Conservation (phyloP, 1,284 basidiomycete species). For the Rhodotorula sp. region DNA sequence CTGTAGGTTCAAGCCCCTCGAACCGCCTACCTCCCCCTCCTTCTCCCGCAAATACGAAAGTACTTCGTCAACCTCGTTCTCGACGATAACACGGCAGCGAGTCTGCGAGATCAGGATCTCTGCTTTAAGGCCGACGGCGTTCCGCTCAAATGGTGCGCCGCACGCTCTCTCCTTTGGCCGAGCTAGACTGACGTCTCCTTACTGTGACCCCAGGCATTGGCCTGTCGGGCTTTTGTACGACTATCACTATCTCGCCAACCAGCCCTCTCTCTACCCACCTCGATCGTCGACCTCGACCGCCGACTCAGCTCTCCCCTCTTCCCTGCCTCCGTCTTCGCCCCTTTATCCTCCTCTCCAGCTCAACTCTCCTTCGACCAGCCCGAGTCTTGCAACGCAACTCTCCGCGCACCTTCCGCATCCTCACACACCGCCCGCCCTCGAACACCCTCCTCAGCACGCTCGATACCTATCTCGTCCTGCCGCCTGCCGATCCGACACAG, state of each 20-base stretch:
- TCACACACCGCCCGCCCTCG: no score
- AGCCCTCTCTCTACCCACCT: no score
- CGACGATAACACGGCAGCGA: conserved; percentile 66
- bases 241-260: no score
- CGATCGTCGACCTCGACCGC: no score
- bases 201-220: conserved; percentile 94
- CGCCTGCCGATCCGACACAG: no score
- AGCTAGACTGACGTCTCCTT: not conserved
- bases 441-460: no score
- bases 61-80: conserved; percentile 86
- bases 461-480: no score
- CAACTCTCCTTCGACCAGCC: no score
- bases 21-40: conserved; percentile 83
- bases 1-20: conserved; percentile 65
- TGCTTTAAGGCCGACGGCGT: conserved; percentile 77
- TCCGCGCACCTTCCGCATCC: not conserved
- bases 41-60: conserved; percentile 77
- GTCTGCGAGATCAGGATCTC: conserved; percentile 78
- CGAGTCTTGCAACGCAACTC: not conserved
- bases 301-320: no score
- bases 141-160: conserved; percentile 72
- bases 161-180: no score
- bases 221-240: conserved; percentile 88
- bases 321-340: no score
- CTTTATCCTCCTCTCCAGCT: no score